phyloP scores from a whole-genome alignment of 352 stramenopile species.

The Phytophthora ohioensis region DNA sequence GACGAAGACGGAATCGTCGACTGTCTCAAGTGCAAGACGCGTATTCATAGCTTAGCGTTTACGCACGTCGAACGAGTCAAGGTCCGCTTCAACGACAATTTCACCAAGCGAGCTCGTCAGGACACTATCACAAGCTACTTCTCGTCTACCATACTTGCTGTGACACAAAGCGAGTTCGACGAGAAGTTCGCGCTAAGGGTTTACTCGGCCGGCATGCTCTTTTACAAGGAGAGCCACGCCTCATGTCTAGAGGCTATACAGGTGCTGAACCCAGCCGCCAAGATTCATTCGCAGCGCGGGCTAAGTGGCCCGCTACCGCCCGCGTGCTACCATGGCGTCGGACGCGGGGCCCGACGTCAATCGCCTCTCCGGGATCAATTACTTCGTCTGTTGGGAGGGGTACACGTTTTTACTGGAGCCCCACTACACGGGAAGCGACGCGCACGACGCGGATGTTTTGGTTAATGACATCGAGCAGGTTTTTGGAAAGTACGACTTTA shows the following conservation, averaged over 20 bases:
- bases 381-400: too few species aligned
- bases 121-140: background rate
- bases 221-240: background rate
- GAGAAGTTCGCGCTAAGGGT: background rate
- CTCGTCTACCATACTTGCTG: background rate
- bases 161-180: background rate
- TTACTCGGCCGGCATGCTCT: background rate
- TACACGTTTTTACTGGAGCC: too few species aligned
- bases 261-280: background rate
- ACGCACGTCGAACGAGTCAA: background rate
- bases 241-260: background rate
- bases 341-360: background rate
- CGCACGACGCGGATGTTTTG: too few species aligned
- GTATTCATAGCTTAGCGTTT: background rate
- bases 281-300: background rate
- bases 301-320: background rate
- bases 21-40: background rate
- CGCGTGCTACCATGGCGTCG: background rate
- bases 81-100: background rate
- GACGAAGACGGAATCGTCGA: background rate
- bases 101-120: background rate
- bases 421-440: too few species aligned
- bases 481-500: too few species aligned
- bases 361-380: too few species aligned
- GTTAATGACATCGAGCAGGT: too few species aligned